Evolutionary conservation across 164 flowering plant species (phyloP), one percentile per base, ranked within the genome.

Genomic region (Vitis labrusca): DNA sequence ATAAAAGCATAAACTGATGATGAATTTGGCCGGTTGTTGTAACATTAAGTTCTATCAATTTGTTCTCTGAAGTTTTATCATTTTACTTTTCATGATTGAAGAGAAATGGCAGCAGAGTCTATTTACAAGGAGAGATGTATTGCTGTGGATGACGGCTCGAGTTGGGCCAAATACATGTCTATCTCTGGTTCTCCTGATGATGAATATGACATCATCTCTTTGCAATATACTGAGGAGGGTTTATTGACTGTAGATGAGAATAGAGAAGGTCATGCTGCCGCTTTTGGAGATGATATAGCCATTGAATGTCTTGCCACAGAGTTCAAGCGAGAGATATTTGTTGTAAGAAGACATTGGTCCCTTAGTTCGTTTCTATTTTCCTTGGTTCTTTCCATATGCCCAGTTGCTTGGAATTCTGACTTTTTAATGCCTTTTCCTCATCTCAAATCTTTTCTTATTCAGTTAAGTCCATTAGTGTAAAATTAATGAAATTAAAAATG

Each of bases 251-350:
- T 94, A 32, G 97, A 92, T 77, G 98, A 94, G 71, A 94, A 91
- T 66, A 83, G 87, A 67, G 85, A 82, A 50, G 99, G 97, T 13
- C 93, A 74, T 64, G 89, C 94, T 0, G 98, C 98, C 12, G 98
- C 98, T 16, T 94, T 94, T 78, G 98, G 98, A 9, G 98, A 94
- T 79, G 98, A 92, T 60, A 89, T 94, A 27, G 98, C 98, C 2
- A 92, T 92, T 9, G 95, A 86, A 68, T 85, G 90, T 70, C 90
- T 94, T 62, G 97, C 98, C 10, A 91, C 95, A 3, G 97, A 92
- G 82, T 94, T 92, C 83, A 86, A 86, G 69, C 82, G 98, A 61
- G 98, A 94, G 76, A 86, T 91, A 9, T 94, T 78, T 77, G 98
- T 92, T 88, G 98, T 94, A 77, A 86, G 91, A 58, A 58, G 29